phyloP scores from a whole-genome alignment of 257 asterid species.

The Solanum ossicruentum region DNA sequence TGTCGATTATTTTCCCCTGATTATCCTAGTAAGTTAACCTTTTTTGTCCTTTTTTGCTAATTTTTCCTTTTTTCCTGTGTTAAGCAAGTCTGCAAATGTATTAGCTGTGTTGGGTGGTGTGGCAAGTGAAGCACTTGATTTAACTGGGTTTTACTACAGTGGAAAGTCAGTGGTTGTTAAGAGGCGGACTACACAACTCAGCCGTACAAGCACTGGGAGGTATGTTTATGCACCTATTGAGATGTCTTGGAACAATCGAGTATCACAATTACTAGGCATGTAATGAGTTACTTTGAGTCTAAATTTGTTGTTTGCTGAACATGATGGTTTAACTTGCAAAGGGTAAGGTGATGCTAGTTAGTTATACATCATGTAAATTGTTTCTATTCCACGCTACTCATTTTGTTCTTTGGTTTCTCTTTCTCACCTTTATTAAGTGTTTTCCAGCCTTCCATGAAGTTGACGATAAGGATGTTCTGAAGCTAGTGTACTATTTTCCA shows the following conservation, averaged over 20 bases:
- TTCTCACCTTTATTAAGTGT: neutral
- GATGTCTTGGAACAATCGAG: neutral
- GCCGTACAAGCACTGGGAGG: conserved; percentile 85
- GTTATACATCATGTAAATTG: neutral
- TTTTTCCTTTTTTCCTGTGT: conserved; percentile 15
- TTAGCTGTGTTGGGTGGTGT: conserved; percentile 97
- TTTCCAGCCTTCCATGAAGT: neutral
- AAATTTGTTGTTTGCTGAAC: neutral
- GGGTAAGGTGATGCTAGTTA: neutral
- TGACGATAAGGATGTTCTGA: neutral
- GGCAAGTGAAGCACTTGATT: conserved; percentile 94
- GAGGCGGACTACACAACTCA: conserved; percentile 41
- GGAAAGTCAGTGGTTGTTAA: conserved; percentile 62
- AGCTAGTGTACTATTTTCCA: neutral
- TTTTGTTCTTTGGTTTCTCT: neutral
- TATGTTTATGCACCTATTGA: conserved; percentile 7
- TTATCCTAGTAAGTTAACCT: neutral
- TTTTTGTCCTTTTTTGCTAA: conserved; percentile 11
- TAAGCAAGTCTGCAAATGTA: conserved; percentile 97
- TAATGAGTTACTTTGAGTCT: neutral
- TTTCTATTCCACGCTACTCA: neutral
- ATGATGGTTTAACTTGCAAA: neutral
- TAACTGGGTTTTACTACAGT: conserved; percentile 86
- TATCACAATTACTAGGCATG: neutral
- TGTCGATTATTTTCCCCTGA: conserved; percentile 9